Evolutionary conservation across 2,329 filamentous ascomycete species (phyloP), one percentile per base, ranked within the genome.

Genomic region (Curvularia hawaiiensis): DNA sequence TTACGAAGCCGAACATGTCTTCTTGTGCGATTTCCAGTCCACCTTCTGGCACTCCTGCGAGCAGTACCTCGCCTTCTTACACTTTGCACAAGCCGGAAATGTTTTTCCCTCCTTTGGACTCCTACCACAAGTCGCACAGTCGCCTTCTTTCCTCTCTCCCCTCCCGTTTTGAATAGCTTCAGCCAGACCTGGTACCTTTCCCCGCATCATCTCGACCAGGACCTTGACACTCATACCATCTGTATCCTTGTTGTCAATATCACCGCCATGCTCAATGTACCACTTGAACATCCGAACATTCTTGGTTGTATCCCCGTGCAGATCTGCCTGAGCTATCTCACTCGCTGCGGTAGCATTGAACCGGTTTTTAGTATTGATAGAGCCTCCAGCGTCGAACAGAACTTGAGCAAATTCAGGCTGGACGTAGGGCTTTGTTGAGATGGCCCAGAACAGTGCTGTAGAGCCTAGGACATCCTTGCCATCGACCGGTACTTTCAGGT

Each of bases 1-100:
- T n/a, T 56, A 56, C 16, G 35, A 18, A 24, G 54, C 46, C 28
- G 35, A 41, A 30, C 62, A 65, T 4, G n/a, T 18, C 52, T 58
- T 61, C 56, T 58, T 65, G 31, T 65, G 62, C 14, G n/a, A 53
- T 50, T 51, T 61, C 62, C 62, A 65, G 26, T 63, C 61, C 30
- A 59, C 60, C 56, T 53, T 63, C 31, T 65, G 58, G 47, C 63
- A 65, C 22, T 59, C 59, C 24, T 56, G 41, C 11, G 41, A 50
- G 44, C 61, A 65, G 39, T 65, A 65, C 45, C 53, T 58, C 38
- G 52, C 50, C 47, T 40, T 46, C 22, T 56, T 63, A 52, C 63
- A 65, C 39, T 46, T 56, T n/a, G 28, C 50, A 58, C 63, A 65
- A 20, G 40, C 40, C 52, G 52, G 22, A 30, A 55, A 53, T 12